Evolutionary conservation across 306 rosid genomes (phyloP), one percentile per base, ranked within the genome.

Genomic region (Rosa chinensis): DNA sequence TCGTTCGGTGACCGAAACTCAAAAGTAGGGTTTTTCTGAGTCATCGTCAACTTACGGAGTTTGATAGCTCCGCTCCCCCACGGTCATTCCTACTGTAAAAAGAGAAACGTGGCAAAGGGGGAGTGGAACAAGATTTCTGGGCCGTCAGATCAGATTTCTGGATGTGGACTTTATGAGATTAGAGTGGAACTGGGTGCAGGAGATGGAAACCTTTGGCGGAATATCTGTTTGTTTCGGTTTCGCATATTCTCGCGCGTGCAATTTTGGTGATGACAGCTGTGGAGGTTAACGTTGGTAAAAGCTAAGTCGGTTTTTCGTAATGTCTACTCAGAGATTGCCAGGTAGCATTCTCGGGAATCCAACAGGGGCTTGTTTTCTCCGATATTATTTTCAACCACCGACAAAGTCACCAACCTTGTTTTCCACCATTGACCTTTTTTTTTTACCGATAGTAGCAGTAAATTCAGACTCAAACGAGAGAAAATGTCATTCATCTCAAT

Each of bases 241-340:
- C 32, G 84, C 61, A 80, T 80, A 80, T 80, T 69, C 79, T n/a
- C 47, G n/a, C 69, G 49, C 9, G 6, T 16, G 72, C 59, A 0
- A 9, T 4, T 32, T 23, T 7, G 43, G 43, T 17, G 59, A 14
- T 18, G 79, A 32, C 72, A 62, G 71, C 61, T 75, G 78, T 43
- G 7, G 20, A 32, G n/a, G 20, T 47, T 16, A 75, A 40, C 67
- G 20, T 40, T 53, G 77, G 1, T 18, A 11, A 4, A 6, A 55
- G 23, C 4, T 11, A 55, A 56, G 68, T 21, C 56, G 28, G 56
- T 74, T 37, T 20, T 0, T 5, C 23, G 25, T 16, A 6, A 14
- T 42, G 10, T 58, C 23, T 39, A 23, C 5, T 59, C 5, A 0
- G 1, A 20, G 5, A 20, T 66, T 43, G 56, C 55, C 55, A 75